These are phyloP conservation scores for Fusarium camptoceras DNA, from an alignment of 2,329 filamentous ascomycete genomes.

Conservation along the genomic window DNA sequence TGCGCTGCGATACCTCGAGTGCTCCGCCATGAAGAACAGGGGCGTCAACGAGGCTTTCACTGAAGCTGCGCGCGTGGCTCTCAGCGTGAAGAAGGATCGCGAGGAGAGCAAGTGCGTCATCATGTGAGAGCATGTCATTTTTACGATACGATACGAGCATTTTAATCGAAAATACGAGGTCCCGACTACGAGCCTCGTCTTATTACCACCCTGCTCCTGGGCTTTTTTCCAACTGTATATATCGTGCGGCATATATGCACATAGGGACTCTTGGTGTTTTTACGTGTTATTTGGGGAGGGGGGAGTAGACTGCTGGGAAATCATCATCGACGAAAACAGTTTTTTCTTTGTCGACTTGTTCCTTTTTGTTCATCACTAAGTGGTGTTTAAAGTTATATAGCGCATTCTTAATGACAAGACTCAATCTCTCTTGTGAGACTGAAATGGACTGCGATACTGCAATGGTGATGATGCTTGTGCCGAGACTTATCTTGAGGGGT, in stretches of 20 bases:
- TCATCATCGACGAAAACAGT: conserved; percentile 8
- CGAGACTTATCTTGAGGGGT: conserved; percentile 13
- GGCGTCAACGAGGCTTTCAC: conserved; percentile 99
- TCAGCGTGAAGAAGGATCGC: conserved; percentile 76
- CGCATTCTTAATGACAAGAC: conserved; percentile 29
- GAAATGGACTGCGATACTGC: no score
- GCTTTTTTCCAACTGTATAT: conserved; percentile 43
- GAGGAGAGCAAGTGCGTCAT: conserved; percentile 71
- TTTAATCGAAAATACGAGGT: conserved; percentile 7
- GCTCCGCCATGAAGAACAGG: conserved; percentile 97
- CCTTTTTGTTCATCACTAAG: not conserved
- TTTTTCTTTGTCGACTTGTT: conserved; percentile 19
- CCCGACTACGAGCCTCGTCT: conserved; percentile 31
- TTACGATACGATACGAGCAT: conserved; percentile 34
- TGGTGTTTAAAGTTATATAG: not conserved
- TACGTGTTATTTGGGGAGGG: conserved; percentile 21
- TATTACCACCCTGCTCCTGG: not conserved
- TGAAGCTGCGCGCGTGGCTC: conserved; percentile 92
- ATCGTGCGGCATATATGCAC: conserved; percentile 46
- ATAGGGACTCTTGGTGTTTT: conserved; percentile 45
- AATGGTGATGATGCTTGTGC: not conserved
- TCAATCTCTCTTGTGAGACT: not conserved
- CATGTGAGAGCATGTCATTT: conserved; percentile 63
- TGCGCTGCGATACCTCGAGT: conserved; percentile 95
- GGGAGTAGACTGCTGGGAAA: conserved; percentile 29